A percentile compares a stretch with the other conserved stretches of the same genome.
phyloP scores from a whole-genome alignment of 2,329 filamentous ascomycete species.

The Neopestalotiopsis sp. region DNA sequence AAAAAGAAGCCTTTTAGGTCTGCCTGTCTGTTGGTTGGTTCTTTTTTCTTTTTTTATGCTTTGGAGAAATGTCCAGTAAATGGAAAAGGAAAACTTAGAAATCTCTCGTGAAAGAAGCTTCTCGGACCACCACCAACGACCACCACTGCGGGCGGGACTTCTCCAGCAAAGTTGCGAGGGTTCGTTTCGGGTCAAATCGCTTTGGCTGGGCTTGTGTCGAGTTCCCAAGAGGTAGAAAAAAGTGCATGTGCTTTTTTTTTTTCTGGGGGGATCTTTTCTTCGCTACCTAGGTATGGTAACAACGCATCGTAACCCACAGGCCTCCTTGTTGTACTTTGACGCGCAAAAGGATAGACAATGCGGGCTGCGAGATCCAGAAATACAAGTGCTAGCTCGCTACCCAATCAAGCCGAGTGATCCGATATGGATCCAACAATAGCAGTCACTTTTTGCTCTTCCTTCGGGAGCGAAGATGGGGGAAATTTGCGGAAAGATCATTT shows the following conservation, averaged over 20 bases:
- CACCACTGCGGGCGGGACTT: neutral
- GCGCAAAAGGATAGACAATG: neutral
- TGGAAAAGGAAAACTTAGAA: neutral
- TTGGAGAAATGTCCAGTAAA: neutral
- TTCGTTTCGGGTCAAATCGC: neutral
- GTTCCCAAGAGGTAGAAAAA: neutral
- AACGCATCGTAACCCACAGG: neutral
- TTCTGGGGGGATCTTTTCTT: neutral
- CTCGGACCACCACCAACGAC: neutral
- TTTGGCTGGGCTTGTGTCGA: neutral
- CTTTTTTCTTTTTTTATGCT: neutral
- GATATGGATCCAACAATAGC: neutral
- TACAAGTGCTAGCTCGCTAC: neutral
- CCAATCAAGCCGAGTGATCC: conserved; percentile 1
- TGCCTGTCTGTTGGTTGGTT: neutral
- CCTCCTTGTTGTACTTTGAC: neutral
- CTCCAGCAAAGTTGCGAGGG: neutral
- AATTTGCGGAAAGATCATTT: neutral
- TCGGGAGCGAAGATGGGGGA: neutral
- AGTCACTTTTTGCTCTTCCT: neutral
- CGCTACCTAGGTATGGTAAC: neutral
- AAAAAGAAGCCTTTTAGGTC: neutral
- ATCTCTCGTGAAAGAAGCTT: neutral
- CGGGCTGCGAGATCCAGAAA: neutral
- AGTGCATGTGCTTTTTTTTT: neutral